These are phyloP conservation scores for Penicillium coffeae DNA, from an alignment of 495 filamentous ascomycete species.

Conservation along the genomic window DNA sequence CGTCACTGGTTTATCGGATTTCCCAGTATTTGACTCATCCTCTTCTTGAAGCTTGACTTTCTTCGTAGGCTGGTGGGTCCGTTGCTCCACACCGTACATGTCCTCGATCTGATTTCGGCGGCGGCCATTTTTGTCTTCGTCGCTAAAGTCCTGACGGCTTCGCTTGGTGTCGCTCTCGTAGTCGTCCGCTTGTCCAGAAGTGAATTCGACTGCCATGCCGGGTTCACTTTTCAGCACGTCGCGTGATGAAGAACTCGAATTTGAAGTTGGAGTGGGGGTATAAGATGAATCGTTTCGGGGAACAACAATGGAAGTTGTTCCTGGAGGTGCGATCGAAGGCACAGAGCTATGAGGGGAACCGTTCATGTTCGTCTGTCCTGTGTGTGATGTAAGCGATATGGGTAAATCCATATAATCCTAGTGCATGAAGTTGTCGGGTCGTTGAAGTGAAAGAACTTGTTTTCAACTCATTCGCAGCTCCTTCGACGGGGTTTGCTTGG, in stretches of 20 bases:
- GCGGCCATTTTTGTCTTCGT: slow-evolving; percentile 18
- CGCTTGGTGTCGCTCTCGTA: slow-evolving; percentile 29
- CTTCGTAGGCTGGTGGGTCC: slow-evolving; percentile 60
- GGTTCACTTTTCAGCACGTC: slow-evolving; percentile 5
- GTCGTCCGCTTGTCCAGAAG: slow-evolving; percentile 16
- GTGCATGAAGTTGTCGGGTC: slow-evolving; percentile 12
- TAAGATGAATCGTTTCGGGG: slow-evolving; percentile 4
- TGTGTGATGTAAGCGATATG: slow-evolving; percentile 22
- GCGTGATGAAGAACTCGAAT: slow-evolving; percentile 1
- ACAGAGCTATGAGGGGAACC: slow-evolving; percentile 9
- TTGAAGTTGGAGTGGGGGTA: background rate
- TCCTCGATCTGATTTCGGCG: slow-evolving; percentile 55
- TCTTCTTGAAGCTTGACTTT: slow-evolving; percentile 53
- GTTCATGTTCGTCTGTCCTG: slow-evolving; percentile 16
- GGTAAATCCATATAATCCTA: slow-evolving; percentile 7
- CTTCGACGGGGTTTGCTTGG: background rate
- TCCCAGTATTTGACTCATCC: slow-evolving; percentile 35
- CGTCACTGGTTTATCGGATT: slow-evolving; percentile 36
- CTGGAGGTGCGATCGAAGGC: slow-evolving; percentile 24
- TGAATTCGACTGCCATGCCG: slow-evolving; percentile 28
- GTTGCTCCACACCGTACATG: slow-evolving; percentile 66
- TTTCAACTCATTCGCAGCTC: background rate
- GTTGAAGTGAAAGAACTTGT: slow-evolving; percentile 4
- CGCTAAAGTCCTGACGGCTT: slow-evolving; percentile 24
- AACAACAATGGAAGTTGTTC: slow-evolving; percentile 24